These are phyloP conservation scores for Aureobasidium namibiae DNA, from an alignment of 2,329 filamentous ascomycete species.

Conservation along the genomic window DNA sequence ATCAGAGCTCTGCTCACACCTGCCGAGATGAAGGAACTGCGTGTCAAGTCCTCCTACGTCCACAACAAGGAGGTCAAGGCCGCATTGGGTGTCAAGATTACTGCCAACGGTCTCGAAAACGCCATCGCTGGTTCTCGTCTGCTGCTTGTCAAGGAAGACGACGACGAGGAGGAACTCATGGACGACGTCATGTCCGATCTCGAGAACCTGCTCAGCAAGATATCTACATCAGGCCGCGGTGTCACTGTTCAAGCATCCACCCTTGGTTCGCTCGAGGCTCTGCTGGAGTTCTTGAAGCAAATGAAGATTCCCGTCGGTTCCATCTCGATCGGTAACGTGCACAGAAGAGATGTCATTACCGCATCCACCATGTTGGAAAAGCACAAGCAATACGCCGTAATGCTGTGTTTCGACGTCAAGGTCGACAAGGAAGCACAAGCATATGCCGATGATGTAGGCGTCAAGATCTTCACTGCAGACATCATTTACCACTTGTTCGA, in stretches of 20 bases:
- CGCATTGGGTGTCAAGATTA: conserved; percentile 96
- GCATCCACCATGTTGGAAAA: conserved; percentile 94
- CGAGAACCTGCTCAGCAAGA: conserved; percentile 79
- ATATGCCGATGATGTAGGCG: conserved; percentile 86
- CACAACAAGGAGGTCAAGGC: conserved; percentile 99
- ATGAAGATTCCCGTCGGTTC: conserved; percentile 97
- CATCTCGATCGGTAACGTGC: conserved; percentile 94
- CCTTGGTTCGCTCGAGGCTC: conserved; percentile 87
- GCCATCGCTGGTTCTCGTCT: conserved; percentile 94
- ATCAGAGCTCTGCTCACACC: conserved; percentile 91
- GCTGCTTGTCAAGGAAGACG: conserved; percentile 86
- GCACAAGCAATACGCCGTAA: conserved; percentile 88
- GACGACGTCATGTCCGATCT: conserved; percentile 96
- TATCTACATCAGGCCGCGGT: conserved; percentile 86
- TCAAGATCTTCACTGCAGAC: conserved; percentile 97
- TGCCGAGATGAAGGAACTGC: conserved; percentile 83
- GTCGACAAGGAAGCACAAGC: conserved; percentile 90
- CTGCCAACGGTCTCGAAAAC: conserved; percentile 86
- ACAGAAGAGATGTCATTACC: conserved; percentile 95
- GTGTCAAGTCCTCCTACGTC: conserved; percentile 91
- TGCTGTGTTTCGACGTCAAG: conserved; percentile 99
- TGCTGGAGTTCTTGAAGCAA: conserved; percentile 90
- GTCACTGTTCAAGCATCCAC: conserved; percentile 97
- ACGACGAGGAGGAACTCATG: conserved; percentile 85
- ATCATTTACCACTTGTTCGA: conserved; percentile 99